Percentiles rank a stretch among this genome's conserved stretches.
Evolutionary conservation across 441 rosid species (phyloP).

Genomic region (Populus hybrid): DNA sequence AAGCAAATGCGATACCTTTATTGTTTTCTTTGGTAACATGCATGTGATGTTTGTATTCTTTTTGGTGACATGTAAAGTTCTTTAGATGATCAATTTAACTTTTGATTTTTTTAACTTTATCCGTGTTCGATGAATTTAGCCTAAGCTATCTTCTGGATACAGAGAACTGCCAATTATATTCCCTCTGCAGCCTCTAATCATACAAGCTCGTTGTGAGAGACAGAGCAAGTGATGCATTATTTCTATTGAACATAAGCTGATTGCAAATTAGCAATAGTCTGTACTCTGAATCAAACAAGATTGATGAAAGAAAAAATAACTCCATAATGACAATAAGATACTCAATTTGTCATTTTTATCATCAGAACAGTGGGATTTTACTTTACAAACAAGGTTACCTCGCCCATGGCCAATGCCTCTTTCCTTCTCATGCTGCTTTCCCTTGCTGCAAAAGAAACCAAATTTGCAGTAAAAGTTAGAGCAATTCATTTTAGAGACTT

Average conservation of each 20-base stretch:
- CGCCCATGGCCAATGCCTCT: slow-evolving; percentile 4
- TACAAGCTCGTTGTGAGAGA: slow-evolving; percentile 8
- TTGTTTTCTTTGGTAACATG: background rate
- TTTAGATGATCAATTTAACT: background rate
- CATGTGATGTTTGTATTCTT: background rate
- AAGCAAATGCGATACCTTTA: background rate
- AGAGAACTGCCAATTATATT: no score
- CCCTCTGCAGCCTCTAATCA: background rate
- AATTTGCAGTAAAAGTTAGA: background rate
- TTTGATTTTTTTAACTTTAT: no score
- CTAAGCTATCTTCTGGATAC: no score
- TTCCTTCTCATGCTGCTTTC: slow-evolving; percentile 48
- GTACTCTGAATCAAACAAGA: slow-evolving; percentile 28
- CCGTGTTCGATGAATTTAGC: background rate
- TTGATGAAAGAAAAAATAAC: slow-evolving; percentile 24
- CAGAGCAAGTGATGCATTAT: slow-evolving; percentile 40
- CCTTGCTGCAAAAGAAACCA: slow-evolving; percentile 41
- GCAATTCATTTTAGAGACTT: background rate
- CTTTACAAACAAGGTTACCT: slow-evolving; percentile 26
- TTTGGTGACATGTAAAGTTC: background rate
- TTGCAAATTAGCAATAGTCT: slow-evolving; percentile 24
- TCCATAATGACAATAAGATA: slow-evolving; percentile 21
- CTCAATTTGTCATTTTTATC: slow-evolving; percentile 25
- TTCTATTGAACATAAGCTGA: slow-evolving; percentile 25
- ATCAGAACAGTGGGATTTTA: slow-evolving; percentile 14